These are phyloP conservation scores for Scheffersomyces stipitis DNA, from an alignment of 805 yeast species.

Conservation along the genomic window DNA sequence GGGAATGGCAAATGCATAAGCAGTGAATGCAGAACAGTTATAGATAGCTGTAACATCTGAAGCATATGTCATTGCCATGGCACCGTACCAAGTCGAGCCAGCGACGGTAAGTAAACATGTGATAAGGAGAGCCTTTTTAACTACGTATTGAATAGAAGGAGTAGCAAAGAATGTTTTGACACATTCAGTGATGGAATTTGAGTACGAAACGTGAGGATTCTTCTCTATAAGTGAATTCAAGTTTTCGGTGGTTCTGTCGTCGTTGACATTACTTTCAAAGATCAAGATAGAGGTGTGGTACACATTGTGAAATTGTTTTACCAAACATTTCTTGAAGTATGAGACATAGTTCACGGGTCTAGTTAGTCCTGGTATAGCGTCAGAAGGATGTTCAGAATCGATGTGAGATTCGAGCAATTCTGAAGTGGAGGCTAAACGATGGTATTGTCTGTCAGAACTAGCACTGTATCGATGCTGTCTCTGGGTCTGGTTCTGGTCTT, in stretches of 20 bases:
- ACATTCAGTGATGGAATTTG: conserved; percentile 33
- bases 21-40: conserved; percentile 87
- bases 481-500: conserved; percentile 14
- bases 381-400: too few relatives aligned
- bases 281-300: conserved; percentile 44
- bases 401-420: conserved; percentile 19
- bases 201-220: conserved; percentile 34
- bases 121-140: conserved; percentile 42
- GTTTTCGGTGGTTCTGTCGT: conserved; percentile 30
- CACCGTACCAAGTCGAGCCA: conserved; percentile 82
- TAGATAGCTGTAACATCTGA: conserved; percentile 88
- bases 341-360: conserved; percentile 14
- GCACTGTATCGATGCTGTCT: conserved; percentile 3
- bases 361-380: too few relatives aligned
- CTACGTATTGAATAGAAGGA: conserved; percentile 50
- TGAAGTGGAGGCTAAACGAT: conserved; percentile 30
- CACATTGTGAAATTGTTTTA: conserved; percentile 44
- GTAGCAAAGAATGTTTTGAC: conserved; percentile 37
- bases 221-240: conserved; percentile 35
- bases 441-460: conserved; percentile 20
- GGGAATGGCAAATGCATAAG: conserved; percentile 80
- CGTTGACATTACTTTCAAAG: conserved; percentile 41
- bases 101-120: conserved; percentile 67
- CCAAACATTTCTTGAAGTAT: conserved; percentile 37
- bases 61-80: conserved; percentile 78